These are phyloP conservation scores for Aspergillus ellipticus DNA, from an alignment of 495 filamentous ascomycete species.

Conservation along the genomic window DNA sequence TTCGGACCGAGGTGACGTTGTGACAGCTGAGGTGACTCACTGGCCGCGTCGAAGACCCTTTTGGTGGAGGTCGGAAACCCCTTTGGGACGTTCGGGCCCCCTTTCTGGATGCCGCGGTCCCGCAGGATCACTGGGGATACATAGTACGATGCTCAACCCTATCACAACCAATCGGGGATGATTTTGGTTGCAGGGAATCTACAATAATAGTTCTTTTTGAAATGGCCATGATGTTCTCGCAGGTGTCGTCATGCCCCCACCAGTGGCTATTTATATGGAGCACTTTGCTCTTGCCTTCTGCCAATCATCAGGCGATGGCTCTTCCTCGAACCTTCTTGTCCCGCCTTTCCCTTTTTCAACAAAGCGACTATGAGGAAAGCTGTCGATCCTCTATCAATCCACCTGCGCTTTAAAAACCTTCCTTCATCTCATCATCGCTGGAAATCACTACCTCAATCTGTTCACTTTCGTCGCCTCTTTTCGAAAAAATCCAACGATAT, in stretches of 20 bases:
- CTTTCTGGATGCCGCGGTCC: not conserved
- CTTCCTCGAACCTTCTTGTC: not conserved
- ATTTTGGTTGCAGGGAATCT: too few relatives aligned
- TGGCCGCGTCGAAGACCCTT: too few relatives aligned
- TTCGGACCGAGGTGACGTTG: not conserved
- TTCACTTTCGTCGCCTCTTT: not conserved
- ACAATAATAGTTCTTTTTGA: too few relatives aligned
- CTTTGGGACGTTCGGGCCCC: not conserved
- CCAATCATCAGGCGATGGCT: not conserved
- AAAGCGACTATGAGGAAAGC: too few relatives aligned
- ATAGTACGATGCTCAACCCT: too few relatives aligned
- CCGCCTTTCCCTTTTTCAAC: not conserved
- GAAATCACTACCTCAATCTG: not conserved
- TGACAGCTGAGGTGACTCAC: not conserved
- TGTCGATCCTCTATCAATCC: too few relatives aligned
- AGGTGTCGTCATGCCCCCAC: not conserved
- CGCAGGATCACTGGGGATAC: too few relatives aligned
- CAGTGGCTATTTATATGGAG: not conserved
- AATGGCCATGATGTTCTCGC: not conserved
- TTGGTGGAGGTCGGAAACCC: not conserved
- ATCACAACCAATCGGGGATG: too few relatives aligned
- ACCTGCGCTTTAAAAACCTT: too few relatives aligned
- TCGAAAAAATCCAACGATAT: constrained; percentile 14
- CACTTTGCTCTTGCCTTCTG: not conserved
- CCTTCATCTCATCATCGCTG: not conserved